A percentile compares a stretch with the other conserved stretches of the same genome.
phyloP scores from a whole-genome alignment of 352 stramenopile genomes.

The Globisporangium cylindrosporum region DNA sequence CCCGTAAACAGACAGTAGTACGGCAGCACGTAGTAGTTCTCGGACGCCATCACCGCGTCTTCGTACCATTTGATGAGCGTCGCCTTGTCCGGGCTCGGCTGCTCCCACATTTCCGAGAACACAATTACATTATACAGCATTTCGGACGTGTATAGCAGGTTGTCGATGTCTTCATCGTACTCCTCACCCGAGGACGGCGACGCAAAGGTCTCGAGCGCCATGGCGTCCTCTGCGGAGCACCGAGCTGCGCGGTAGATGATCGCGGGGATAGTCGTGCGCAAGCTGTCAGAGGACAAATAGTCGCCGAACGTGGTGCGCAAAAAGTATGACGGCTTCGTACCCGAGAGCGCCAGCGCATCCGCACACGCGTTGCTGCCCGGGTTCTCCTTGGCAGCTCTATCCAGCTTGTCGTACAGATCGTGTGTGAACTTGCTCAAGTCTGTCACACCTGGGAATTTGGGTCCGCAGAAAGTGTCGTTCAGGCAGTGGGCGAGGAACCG shows the following conservation, averaged over 20 bases:
- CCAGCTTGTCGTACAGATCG: slow-evolving; percentile 50
- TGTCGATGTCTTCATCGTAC: slow-evolving; percentile 38
- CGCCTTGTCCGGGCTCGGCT: slow-evolving; percentile 45
- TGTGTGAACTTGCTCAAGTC: slow-evolving; percentile 50
- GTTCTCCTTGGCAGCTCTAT: slow-evolving; percentile 39
- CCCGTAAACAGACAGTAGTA: slow-evolving; percentile 80
- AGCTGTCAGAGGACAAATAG: slow-evolving; percentile 47
- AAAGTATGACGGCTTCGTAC: slow-evolving; percentile 56
- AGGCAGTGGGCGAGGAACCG: slow-evolving; percentile 58
- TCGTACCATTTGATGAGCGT: slow-evolving; percentile 63
- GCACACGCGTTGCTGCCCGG: slow-evolving; percentile 44
- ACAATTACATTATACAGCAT: slow-evolving; percentile 81
- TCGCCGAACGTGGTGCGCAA: slow-evolving; percentile 62
- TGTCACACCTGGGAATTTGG: slow-evolving; percentile 53
- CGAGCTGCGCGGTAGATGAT: slow-evolving; percentile 52
- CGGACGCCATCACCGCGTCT: slow-evolving; percentile 51
- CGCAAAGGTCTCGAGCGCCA: slow-evolving; percentile 37
- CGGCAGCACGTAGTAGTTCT: slow-evolving; percentile 66
- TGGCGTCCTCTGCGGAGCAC: slow-evolving; percentile 34
- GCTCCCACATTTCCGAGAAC: slow-evolving; percentile 76
- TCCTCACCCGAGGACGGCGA: slow-evolving; percentile 16
- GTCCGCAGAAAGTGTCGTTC: slow-evolving; percentile 55
- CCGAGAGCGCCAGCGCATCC: slow-evolving; percentile 38
- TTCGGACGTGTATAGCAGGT: slow-evolving; percentile 56
- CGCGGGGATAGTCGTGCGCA: slow-evolving; percentile 43